Base-by-base conservation (phyloP, 192 early-diverging fungal genomes). In the Backusella luteola region DNA sequence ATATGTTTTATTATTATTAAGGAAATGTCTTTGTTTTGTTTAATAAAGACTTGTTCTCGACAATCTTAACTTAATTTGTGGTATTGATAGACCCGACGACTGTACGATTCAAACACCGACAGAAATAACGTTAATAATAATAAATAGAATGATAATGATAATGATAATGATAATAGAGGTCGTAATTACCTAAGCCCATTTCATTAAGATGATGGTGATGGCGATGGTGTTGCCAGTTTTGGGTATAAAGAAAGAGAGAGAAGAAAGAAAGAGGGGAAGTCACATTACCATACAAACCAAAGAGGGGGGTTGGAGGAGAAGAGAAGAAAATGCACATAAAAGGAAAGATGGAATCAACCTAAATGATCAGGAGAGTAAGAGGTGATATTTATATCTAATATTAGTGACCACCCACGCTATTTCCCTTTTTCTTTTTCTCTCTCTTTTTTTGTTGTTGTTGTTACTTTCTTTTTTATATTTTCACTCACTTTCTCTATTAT, bases 321-420 rank as follows among this genome's bases (percentile, higher is more conserved):
- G 53, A 9, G 21, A 56, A 56, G 53, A 21, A 23, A 56, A 11
- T 12, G 21, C 2, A 26, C 23, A 59, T 59, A 59, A 59, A 59
- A 59, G 56, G 56, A 59, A 59, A 59, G 56, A 59, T 59, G 56
- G 56, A 59, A 59, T 29, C 56, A 21, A 59, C 56, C 7, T 59
- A 26, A 59, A 21, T 59, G 56, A 23, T 59, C 56, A 59, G 56
- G 56, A 59, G 56, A 49, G 46, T 19, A 15, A 49, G 46, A 59
- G 23, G 56, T 59, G 21, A 59, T 59, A 59, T 59, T 59, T 59
- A 59, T 59, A 59, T 26, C 56, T 26, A 29, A 59, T 59, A 59
- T 59, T 59, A 59, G 56, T 59, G 56, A 59, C 56, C 56, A 59
- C 56, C 56, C 56, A 59, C 56, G 56, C 21, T 59, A 59, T 59